A percentile compares a stretch with the other conserved stretches of the same genome.
phyloP scores from a whole-genome alignment of 768 basidiomycete genomes.

The Kwoniella newhampshirensis region DNA sequence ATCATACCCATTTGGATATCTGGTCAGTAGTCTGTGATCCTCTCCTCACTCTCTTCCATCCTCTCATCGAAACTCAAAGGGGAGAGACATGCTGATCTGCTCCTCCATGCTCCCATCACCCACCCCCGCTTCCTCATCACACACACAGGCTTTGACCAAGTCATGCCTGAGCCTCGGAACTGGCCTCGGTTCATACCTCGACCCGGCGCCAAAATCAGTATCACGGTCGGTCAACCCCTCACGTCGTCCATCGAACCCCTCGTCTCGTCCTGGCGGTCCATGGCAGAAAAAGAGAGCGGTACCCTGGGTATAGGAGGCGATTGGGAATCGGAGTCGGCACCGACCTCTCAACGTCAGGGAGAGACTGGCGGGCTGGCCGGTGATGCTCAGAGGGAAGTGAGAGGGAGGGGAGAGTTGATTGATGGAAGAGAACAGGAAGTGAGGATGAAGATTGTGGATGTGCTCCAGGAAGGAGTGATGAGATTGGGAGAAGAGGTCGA shows the following conservation, averaged over 20 bases:
- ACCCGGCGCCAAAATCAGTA: conserved; percentile 63
- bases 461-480: conserved; percentile 54
- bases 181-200: conserved; percentile 71
- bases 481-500: conserved; percentile 44
- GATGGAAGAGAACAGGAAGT: conserved; percentile 54
- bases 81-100: no score
- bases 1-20: conserved; percentile 94
- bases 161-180: conserved; percentile 83
- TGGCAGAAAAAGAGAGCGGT: conserved; percentile 27
- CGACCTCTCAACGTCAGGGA: conserved; percentile 53
- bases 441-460: conserved; percentile 61
- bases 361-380: conserved; percentile 24
- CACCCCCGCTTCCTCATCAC: no score
- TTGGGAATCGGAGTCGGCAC: conserved; percentile 30
- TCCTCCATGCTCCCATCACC: no score
- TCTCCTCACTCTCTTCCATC: no score
- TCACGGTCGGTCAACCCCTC: conserved; percentile 79
- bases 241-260: conserved; percentile 46
- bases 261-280: conserved; percentile 44
- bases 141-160: conserved; percentile 75
- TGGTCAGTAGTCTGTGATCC: conserved; percentile 56
- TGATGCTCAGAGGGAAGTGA: conserved; percentile 33
- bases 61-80: no score
- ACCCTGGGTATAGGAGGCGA: conserved; percentile 33
- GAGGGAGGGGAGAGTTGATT: conserved; percentile 32